Evolutionary conservation across 345 rosid genomes (phyloP), one percentile per base, ranked within the genome.

Genomic region (Corchorus capsularis): DNA sequence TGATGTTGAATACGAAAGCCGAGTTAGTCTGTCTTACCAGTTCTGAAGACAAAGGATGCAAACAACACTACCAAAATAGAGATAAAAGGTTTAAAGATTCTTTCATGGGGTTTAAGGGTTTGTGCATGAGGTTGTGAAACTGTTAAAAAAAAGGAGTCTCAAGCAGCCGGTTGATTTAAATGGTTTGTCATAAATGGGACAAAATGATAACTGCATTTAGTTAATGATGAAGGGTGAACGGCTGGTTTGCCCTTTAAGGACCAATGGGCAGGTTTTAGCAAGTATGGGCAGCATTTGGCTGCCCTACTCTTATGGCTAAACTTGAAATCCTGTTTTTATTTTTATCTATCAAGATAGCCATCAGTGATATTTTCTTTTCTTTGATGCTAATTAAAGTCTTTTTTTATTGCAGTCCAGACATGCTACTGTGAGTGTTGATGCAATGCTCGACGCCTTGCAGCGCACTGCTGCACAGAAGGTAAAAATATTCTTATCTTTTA

Each of bases 401-500:
- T 72, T 72, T 57, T 15, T 43, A 14, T 73, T 86, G 79, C 94
- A 94, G 98, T 89, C 97, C 49, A 90, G 97, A 79, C 97, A 95
- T 20, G 98, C 97, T 4, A 86, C 92, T 39, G 98, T 95, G 20
- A 92, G 96, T 63, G 89, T 93, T n/a, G 97, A 93, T 82, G 87
- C 93, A 8, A 93, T 96, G 99, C 90, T 96, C 52, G 92, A 91
- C 85, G 96, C 93, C 62, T 82, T 96, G 89, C 94, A 96, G 83
- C 88, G 78, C 37, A 84, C 96, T 49, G 86, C 90, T 37, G 87
- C 81, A 1, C 85, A 83, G 32, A 86, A 90, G 98, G 97, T 92
- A 72, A 62, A 72, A 6, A 32, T 41, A 41, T 75, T 39, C 19
- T 73, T 71, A n/a, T 39, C 6, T 39, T 39, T 39, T 39, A 39